Conservation (phyloP, 129 eudicot genomes). For the Oenanthe sinensis region DNA sequence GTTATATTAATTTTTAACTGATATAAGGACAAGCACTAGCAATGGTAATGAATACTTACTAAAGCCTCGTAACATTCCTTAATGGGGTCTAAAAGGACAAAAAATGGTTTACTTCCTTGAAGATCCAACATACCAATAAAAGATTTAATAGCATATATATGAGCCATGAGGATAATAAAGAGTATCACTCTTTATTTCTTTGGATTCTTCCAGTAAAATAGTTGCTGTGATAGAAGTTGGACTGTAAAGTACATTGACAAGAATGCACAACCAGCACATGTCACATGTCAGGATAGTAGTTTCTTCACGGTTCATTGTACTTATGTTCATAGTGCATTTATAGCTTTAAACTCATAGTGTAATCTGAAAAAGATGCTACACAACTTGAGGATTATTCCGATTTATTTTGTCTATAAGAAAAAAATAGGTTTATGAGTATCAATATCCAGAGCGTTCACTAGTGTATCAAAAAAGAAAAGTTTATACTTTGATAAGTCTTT, state of each 20-base stretch:
- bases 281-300: slow-evolving; percentile 55
- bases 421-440: neutral
- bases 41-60: slow-evolving; percentile 27
- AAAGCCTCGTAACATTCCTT: slow-evolving; percentile 85
- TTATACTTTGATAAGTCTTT: neutral
- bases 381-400: neutral
- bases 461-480: neutral
- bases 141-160: slow-evolving; percentile 56
- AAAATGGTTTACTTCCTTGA: slow-evolving; percentile 40
- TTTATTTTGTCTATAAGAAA: neutral
- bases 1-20: neutral
- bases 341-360: neutral
- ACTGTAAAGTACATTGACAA: slow-evolving; percentile 56
- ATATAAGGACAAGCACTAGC: neutral
- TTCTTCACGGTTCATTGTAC: slow-evolving; percentile 50
- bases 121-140: slow-evolving; percentile 71
- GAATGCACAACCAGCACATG: slow-evolving; percentile 46
- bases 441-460: neutral
- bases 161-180: slow-evolving; percentile 64
- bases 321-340: slow-evolving; percentile 41
- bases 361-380: slow-evolving; percentile 18
- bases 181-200: slow-evolving; percentile 78
- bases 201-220: slow-evolving; percentile 88
- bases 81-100: slow-evolving; percentile 52
- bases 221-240: slow-evolving; percentile 80